Percentiles rank a stretch among this genome's conserved stretches.
These are phyloP conservation scores for Cubamyces lactineus DNA, from an alignment of 768 basidiomycete genomes.

Conservation along the genomic window DNA sequence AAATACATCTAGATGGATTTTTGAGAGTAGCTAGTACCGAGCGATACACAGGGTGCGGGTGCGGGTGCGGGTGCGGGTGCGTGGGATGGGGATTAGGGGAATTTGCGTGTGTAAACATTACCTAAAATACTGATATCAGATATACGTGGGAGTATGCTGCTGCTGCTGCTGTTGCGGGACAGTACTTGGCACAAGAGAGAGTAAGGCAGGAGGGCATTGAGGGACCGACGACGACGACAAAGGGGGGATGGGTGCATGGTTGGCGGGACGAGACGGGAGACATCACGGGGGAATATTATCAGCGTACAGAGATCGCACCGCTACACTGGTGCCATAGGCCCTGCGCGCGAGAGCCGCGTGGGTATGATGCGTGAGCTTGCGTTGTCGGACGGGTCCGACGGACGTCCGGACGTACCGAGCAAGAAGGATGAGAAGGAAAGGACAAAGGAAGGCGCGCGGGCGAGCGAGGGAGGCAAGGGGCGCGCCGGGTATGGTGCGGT, in stretches of 20 bases:
- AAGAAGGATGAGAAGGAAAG: conserved; percentile 5
- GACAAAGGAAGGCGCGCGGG: neutral
- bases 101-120: conserved; percentile 16
- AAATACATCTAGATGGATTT: conserved; percentile 10
- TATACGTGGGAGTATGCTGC: neutral
- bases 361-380: neutral
- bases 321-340: conserved; percentile 11
- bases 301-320: conserved; percentile 11
- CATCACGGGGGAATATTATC: neutral
- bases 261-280: neutral
- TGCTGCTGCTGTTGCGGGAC: neutral
- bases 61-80: too few relatives aligned
- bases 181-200: neutral
- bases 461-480: neutral
- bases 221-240: neutral
- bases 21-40: neutral
- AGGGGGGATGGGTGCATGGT: neutral
- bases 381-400: neutral
- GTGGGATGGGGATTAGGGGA: conserved; percentile 11
- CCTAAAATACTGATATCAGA: conserved; percentile 17
- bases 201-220: neutral
- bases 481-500: conserved; percentile 2
- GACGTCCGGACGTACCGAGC: neutral
- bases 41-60: conserved; percentile 18
- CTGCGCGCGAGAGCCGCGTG: neutral